These are phyloP conservation scores for Podospora pseudocomata DNA, from an alignment of 495 filamentous ascomycete genomes.

Conservation along the genomic window DNA sequence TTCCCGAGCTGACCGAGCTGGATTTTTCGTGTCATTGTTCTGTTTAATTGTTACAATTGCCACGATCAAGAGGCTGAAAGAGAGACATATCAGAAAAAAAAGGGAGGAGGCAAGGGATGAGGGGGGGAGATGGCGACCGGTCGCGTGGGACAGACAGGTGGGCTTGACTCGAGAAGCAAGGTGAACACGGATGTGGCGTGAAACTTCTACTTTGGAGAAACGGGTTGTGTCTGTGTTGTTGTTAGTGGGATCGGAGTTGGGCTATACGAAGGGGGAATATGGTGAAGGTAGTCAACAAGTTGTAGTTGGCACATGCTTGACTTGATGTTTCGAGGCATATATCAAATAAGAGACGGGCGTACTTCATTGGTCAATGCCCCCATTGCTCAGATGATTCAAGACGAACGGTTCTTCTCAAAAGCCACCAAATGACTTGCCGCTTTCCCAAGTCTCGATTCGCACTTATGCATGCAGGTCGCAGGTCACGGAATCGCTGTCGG, in stretches of 20 bases:
- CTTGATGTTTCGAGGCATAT: no score
- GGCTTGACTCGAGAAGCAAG: not conserved
- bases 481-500: not conserved
- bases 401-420: not conserved
- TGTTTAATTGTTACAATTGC: not conserved
- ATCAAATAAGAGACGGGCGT: not conserved
- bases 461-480: slow-evolving; percentile 3
- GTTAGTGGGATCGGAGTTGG: not conserved
- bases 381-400: not conserved
- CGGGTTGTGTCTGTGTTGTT: not conserved
- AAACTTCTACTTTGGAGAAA: not conserved
- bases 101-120: not conserved
- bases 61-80: not conserved
- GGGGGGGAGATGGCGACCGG: not conserved
- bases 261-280: not conserved
- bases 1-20: not conserved
- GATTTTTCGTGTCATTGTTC: not conserved
- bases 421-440: slow-evolving; percentile 6
- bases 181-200: not conserved
- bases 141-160: not conserved
- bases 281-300: not conserved
- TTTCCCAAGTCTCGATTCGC: not conserved
- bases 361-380: not conserved
- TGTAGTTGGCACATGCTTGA: not conserved
- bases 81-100: not conserved